Evolutionary conservation across 2,329 filamentous ascomycete species (phyloP), one percentile per base, ranked within the genome.

Genomic region (Hypoxylon sp.): DNA sequence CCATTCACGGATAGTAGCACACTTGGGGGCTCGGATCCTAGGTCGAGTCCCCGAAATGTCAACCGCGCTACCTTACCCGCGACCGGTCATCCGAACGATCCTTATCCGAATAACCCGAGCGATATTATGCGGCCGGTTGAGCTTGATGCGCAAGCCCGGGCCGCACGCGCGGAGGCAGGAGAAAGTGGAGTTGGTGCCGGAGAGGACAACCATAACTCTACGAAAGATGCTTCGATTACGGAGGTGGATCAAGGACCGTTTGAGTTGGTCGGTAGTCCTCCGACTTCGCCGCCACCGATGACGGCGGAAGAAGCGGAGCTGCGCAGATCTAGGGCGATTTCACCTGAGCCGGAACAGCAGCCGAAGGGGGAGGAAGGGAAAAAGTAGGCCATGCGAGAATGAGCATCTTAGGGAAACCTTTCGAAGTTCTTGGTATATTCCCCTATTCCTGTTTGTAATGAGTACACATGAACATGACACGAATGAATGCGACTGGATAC

Each of bases 191-290:
- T 29, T 1, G n/a, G 9, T 14, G n/a, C 17, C 10, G 37, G 31
- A 5, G 51, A 65, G 8, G 11, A 22, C 8, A 3, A 31, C 0
- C 2, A 2, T 3, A 52, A 37, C 24, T 52, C 61, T 55, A 70
- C 47, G 35, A n/a, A 44, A 11, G 39, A 44, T 22, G 11, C 17
- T 22, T 44, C 47, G 9, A 42, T 39, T 17, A 37, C 26, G 26
- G 33, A 63, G 50, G 64, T 68, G 8, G 35, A 60, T 6, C 22
- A 54, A 39, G 67, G 63, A 11, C 53, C 79, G 19, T 82, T 80
- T 54, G 86, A 87, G 74, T 71, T 88, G 39, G 81, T 84, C 59
- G 85, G 82, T 22, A 79, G 78, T 6, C 80, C 79, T 3, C 67
- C 71, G 39, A 51, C 62, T 24, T 69, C 73, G 11, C 71, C 73